These are phyloP conservation scores for Stephania yunnanensis DNA, from an alignment of 164 flowering plant species.

Conservation along the genomic window DNA sequence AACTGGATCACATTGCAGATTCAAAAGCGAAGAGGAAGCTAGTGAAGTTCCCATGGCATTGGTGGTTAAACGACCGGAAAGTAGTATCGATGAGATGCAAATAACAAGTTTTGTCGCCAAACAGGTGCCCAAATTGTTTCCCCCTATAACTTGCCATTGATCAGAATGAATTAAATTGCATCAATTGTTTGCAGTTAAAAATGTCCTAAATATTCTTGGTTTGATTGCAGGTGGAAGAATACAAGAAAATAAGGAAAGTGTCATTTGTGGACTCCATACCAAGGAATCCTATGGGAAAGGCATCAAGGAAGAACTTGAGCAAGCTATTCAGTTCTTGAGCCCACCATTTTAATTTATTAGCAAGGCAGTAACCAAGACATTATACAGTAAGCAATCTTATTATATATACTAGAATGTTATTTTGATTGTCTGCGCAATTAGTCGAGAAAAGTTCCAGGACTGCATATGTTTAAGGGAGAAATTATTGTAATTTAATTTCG, in stretches of 20 bases:
- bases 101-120: slow-evolving; percentile 19
- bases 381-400: neutral
- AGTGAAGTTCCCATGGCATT: slow-evolving; percentile 23
- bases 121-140: slow-evolving; percentile 11
- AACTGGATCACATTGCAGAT: neutral
- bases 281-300: neutral
- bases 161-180: neutral
- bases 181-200: neutral
- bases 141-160: neutral
- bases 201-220: no score
- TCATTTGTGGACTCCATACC: slow-evolving; percentile 18
- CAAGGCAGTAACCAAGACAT: neutral
- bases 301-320: slow-evolving; percentile 20
- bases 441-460: no score
- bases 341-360: neutral
- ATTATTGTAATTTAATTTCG: no score
- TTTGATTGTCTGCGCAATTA: neutral
- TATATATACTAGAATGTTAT: neutral
- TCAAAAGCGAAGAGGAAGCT: no score
- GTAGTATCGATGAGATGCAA: slow-evolving; percentile 16
- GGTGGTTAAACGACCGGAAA: slow-evolving; percentile 13
- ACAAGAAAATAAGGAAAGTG: slow-evolving; percentile 49
- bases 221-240: slow-evolving; percentile 42
- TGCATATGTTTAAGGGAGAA: no score
- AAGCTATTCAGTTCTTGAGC: neutral